Base-by-base conservation (phyloP, 2,329 filamentous ascomycete genomes). In the Fusarium stilboides region DNA sequence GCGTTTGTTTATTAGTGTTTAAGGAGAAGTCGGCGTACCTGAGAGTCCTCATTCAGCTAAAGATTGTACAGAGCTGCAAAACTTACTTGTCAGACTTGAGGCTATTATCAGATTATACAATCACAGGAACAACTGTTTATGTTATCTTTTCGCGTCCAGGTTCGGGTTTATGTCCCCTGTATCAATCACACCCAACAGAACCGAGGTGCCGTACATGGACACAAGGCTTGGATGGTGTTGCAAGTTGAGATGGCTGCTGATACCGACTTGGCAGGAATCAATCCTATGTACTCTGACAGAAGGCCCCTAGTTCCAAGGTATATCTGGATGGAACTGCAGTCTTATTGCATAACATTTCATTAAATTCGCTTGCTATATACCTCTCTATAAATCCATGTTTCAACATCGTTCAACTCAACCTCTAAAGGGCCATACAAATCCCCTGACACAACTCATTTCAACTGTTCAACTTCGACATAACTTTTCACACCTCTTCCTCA, bases 321-420 rank as follows among this genome's bases (percentile, higher is more conserved):
- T 13, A 31, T 10, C 28, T 31, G 15, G 24, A 5, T 10, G 8
- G 34, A 22, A 20, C 19, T 1, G 19, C 12, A 37, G 15, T 40
- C 47, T 46, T 42, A 44, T 57, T 62, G 51, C 57, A 62, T 62
- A 59, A 61, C 34, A 62, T 62, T 63, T 59, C 50, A 47, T 70
- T 61, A 56, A 62, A 60, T 71, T 68, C 62, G 58, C 51, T 66
- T 58, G 60, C 66, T 73, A 74, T 72, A 40, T 65, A 74, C 70
- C 47, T 74, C 64, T 69, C 72, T 73, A 62, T 46, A 66, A 39
- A 65, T 43, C 57, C 56, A 34, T 52, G 44, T 45, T 69, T 49
- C 47, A 62, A 56, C 46, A 62, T 57, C 62, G 58, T 62, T 46
- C 51, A 55, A 59, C 62, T 39, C 24, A 15, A 47, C 53, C 69